A percentile compares a stretch with the other conserved stretches of the same genome.
Evolutionary conservation across 306 rosid genomes (phyloP).

Genomic region (Cicer yamashitae): DNA sequence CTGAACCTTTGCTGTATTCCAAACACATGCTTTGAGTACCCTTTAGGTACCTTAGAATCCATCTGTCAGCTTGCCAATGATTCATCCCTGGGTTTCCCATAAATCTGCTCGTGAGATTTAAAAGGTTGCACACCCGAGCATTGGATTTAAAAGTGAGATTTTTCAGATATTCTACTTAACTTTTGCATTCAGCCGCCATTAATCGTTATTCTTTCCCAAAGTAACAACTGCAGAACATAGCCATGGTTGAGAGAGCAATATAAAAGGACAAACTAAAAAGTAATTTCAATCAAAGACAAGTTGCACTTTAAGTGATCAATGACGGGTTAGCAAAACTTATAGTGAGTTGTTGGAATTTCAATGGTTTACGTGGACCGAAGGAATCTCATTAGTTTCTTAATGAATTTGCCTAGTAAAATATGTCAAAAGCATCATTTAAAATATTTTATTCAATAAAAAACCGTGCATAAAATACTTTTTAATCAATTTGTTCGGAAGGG

Average conservation of each 20-base stretch:
- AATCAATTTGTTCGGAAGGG: too few relatives aligned
- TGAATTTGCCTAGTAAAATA: too few relatives aligned
- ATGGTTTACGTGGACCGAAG: conserved; percentile 82
- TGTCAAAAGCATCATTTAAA: too few relatives aligned
- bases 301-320: conserved; percentile 88
- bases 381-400: conserved; percentile 52
- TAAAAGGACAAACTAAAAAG: background rate
- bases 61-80: too few relatives aligned
- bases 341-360: conserved; percentile 82
- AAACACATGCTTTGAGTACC: too few relatives aligned
- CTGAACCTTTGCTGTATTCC: too few relatives aligned
- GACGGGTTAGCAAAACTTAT: conserved; percentile 91
- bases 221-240: conserved; percentile 62
- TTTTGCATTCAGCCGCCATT: conserved; percentile 84
- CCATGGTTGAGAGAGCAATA: background rate
- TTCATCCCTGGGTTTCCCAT: too few relatives aligned
- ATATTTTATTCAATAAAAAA: too few relatives aligned
- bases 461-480: too few relatives aligned
- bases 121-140: conserved; percentile 64
- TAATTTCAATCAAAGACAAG: background rate
- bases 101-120: too few relatives aligned
- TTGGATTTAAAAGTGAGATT: conserved; percentile 79
- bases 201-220: conserved; percentile 79
- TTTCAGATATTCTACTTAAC: conserved; percentile 74
- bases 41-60: too few relatives aligned